Conservation (phyloP, 2,329 filamentous ascomycete species). For the Apiospora malaysiana region DNA sequence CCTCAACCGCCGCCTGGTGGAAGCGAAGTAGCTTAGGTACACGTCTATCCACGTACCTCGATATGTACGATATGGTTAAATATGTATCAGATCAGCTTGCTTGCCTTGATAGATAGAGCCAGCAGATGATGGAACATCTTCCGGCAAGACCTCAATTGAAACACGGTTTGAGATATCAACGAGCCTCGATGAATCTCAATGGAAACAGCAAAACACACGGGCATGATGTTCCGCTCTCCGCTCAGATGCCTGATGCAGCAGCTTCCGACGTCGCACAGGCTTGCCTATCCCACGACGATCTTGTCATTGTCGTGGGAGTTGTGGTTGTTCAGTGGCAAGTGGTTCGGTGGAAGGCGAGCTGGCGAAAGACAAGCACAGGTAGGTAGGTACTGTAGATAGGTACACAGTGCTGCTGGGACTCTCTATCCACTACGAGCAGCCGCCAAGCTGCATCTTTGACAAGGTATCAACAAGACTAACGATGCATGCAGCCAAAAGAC, state of each 20-base stretch:
- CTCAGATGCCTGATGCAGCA: constrained; percentile 10
- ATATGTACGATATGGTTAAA: neutral
- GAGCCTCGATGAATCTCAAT: neutral
- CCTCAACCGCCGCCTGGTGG: neutral
- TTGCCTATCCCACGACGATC: constrained; percentile 8
- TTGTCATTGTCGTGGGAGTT: neutral
- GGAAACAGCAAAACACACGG: neutral
- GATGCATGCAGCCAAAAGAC: neutral
- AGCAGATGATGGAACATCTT: too few relatives aligned
- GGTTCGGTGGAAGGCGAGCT: too few relatives aligned
- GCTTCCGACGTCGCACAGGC: constrained; percentile 15
- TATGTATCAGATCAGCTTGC: too few relatives aligned
- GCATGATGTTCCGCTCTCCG: constrained; percentile 6
- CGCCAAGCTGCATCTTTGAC: constrained; percentile 16
- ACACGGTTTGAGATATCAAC: too few relatives aligned
- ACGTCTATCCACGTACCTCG: neutral
- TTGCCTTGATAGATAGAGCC: too few relatives aligned
- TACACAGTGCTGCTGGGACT: constrained; percentile 15
- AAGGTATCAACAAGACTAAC: neutral
- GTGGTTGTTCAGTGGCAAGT: too few relatives aligned
- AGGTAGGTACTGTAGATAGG: neutral
- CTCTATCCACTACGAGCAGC: neutral
- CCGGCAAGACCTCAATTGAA: too few relatives aligned
- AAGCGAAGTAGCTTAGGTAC: neutral
- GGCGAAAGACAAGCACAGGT: too few relatives aligned